These are phyloP conservation scores for Boletus barrowsii DNA, from an alignment of 768 basidiomycete genomes.

Conservation along the genomic window DNA sequence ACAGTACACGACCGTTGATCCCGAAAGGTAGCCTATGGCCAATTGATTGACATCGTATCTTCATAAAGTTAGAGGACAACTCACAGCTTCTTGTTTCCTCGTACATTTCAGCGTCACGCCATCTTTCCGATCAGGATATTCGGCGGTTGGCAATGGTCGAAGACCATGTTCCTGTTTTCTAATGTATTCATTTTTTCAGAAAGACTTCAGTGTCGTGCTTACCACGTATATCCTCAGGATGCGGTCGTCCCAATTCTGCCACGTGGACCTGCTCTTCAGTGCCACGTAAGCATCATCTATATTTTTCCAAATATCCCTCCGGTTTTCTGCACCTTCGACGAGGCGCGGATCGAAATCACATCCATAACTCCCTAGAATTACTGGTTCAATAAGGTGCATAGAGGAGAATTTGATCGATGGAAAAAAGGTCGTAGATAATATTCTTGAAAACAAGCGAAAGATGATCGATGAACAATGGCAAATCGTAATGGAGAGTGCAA, in stretches of 20 bases:
- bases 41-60: too few relatives aligned
- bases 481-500: too few relatives aligned
- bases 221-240: not conserved
- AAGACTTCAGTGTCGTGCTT: not conserved
- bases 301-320: conserved; percentile 2
- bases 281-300: not conserved
- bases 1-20: not conserved
- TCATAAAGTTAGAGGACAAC: not conserved
- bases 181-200: not conserved
- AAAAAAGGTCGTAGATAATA: not conserved
- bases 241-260: conserved; percentile 5
- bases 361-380: not conserved
- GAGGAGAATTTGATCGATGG: conserved; percentile 7
- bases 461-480: too few relatives aligned
- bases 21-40: not conserved
- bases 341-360: not conserved
- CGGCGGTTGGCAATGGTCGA: conserved; percentile 2
- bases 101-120: conserved; percentile 10
- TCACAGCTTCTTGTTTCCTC: conserved; percentile 3
- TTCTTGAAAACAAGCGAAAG: not conserved
- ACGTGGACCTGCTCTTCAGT: not conserved
- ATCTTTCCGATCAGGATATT: not conserved
- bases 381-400: conserved; percentile 5
- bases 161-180: conserved; percentile 4
- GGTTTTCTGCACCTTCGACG: not conserved